These are phyloP conservation scores for Claviceps pazoutovae DNA, from an alignment of 2,329 filamentous ascomycete species.

Conservation along the genomic window DNA sequence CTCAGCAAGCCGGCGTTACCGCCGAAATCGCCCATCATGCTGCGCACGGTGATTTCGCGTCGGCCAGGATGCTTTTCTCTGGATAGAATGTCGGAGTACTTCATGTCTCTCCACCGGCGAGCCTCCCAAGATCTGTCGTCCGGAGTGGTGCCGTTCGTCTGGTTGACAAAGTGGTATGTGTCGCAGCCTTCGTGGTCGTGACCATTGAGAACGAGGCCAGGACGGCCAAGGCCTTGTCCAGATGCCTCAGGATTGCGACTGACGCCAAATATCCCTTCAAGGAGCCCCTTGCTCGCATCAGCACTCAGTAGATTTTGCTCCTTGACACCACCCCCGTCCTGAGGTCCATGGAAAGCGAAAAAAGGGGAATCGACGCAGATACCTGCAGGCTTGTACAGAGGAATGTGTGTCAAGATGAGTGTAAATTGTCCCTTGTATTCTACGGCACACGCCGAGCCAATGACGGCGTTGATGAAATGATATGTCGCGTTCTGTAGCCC, in stretches of 20 bases:
- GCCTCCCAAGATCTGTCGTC: conserved; percentile 37
- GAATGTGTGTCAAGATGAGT: conserved; percentile 81
- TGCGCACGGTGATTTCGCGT: conserved; percentile 82
- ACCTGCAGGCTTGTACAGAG: conserved; percentile 69
- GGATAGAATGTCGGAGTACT: conserved; percentile 25
- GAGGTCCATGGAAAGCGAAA: conserved; percentile 59
- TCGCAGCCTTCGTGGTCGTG: conserved; percentile 96
- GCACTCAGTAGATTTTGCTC: conserved; percentile 85
- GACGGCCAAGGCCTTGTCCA: conserved; percentile 49
- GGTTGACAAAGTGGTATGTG: conserved; percentile 68
- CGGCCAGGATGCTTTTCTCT: conserved; percentile 44
- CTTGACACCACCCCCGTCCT: conserved; percentile 57
- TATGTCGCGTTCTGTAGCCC: conserved; percentile 66
- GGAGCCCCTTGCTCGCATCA: conserved; percentile 57
- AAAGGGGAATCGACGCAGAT: conserved; percentile 74
- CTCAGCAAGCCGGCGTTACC: conserved; percentile 83
- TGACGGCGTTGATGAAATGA: conserved; percentile 57
- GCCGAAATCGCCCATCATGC: conserved; percentile 97
- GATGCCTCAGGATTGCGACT: conserved; percentile 45
- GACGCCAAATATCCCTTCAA: conserved; percentile 75
- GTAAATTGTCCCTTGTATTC: conserved; percentile 55
- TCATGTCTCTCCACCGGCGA: conserved; percentile 32
- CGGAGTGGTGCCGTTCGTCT: conserved; percentile 29
- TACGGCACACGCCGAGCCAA: conserved; percentile 47
- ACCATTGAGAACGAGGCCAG: conserved; percentile 73